Percentiles rank a stretch among this genome's conserved stretches.
Evolutionary conservation across 1,139 yeast species (phyloP).

Genomic region (Dujonia santamariae): DNA sequence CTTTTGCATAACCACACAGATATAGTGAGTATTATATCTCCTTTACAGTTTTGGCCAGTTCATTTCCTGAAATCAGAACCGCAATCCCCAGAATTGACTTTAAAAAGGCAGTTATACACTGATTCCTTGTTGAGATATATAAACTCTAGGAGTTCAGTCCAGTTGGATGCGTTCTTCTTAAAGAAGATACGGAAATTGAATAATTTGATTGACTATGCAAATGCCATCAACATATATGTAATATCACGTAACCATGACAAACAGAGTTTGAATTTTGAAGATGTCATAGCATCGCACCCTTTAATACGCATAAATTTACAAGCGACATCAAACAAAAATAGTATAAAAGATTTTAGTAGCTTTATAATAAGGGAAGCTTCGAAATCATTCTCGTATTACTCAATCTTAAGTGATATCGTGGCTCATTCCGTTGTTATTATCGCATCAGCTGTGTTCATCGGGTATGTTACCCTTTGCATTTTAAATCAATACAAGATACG

Average conservation of each 20-base stretch:
- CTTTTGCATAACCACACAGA: neutral
- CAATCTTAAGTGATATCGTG: neutral
- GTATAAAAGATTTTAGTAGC: slow-evolving; percentile 1
- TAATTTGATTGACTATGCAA: slow-evolving; percentile 48
- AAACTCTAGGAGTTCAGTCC: slow-evolving; percentile 14
- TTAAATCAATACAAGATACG: slow-evolving; percentile 53
- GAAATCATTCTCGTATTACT: neutral
- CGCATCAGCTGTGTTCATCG: neutral
- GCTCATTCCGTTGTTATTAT: slow-evolving; percentile 1
- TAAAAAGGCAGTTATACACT: neutral
- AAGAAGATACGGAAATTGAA: slow-evolving; percentile 45
- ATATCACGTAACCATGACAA: slow-evolving; percentile 8
- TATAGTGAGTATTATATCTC: slow-evolving; percentile 15
- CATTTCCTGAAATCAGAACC: slow-evolving; percentile 6
- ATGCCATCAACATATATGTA: slow-evolving; percentile 34
- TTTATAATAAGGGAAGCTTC: slow-evolving; percentile 2
- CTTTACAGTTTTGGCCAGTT: slow-evolving; percentile 18
- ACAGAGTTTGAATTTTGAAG: neutral
- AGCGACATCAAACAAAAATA: slow-evolving; percentile 1
- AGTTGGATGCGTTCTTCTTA: slow-evolving; percentile 26
- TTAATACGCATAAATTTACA: neutral
- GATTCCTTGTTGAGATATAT: slow-evolving; percentile 47
- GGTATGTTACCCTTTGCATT: slow-evolving; percentile 33
- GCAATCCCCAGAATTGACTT: neutral
- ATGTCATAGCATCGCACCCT: neutral